Evolutionary conservation across 352 stramenopile species (phyloP), one percentile per base, ranked within the genome.

Genomic region (Pythium apleroticum): DNA sequence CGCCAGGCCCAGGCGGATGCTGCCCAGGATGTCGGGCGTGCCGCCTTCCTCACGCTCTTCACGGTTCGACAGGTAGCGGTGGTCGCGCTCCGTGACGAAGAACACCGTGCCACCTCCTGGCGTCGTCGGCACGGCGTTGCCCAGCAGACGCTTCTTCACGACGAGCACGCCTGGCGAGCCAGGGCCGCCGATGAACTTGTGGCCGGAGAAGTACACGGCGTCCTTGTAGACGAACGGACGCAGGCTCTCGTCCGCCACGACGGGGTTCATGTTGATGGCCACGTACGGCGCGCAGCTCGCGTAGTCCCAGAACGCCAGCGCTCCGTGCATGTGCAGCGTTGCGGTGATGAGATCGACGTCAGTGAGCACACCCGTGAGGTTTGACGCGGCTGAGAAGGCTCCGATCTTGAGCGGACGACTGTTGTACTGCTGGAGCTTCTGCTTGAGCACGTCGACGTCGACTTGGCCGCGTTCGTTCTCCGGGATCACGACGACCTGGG

Each of bases 101-200:
- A 80, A 77, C 11, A 80, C 73, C 4, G 73, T 80, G 56, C 73
- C 73, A 15, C 73, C 73, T 74, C 88, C 52, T 22, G 73, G 72
- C 0, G 57, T 30, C 20, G 71, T 76, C 1, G 81, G 80, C 28
- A 77, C 71, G 22, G 71, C 69, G 54, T 84, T 88, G 12, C 62
- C 59, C 1, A 89, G 59, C 20, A 90, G 72, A 20, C 74, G 63
- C 89, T 98, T 94, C 67, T 98, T 98, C 17, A 96, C 67, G n/a
- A 98, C 80, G 35, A 99, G 81, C 7, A 98, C 83, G 11, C 94
- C 94, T 1, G 93, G 88, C 1, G 89, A 93, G 33, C 81, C 85
- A 2, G 88, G 81, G 10, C 96, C 96, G 33, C 96, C 96, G n/a
- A 97, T 66, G 54, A 98, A 92, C 73, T 99, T 99, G 81, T 99